Evolutionary conservation across 371 early-diverging fungal genomes (phyloP).

Genomic region (Globomyces sp.): DNA sequence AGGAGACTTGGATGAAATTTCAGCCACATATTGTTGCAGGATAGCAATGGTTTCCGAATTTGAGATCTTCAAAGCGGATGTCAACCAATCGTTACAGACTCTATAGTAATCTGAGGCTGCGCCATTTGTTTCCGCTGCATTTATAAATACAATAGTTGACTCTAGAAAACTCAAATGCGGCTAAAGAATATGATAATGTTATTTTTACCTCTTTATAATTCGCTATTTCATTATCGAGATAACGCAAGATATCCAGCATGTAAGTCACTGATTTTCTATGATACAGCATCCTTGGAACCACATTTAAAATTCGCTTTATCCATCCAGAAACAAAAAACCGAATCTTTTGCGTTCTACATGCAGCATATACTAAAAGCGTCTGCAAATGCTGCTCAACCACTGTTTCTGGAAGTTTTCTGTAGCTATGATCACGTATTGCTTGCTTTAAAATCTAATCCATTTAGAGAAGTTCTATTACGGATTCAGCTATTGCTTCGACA

Average conservation of each 20-base stretch:
- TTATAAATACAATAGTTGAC: constrained; percentile 32
- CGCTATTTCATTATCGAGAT: constrained; percentile 17
- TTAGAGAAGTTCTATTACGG: background rate
- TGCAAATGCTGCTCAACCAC: constrained; percentile 16
- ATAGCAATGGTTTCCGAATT: constrained; percentile 42
- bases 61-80: constrained; percentile 28
- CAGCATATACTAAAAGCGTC: constrained; percentile 20
- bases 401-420: constrained; percentile 17
- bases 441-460: constrained; percentile 24
- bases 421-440: constrained; percentile 27
- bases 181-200: background rate
- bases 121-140: constrained; percentile 31
- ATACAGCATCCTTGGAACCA: constrained; percentile 42
- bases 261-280: constrained; percentile 29
- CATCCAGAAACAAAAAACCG: constrained; percentile 27
- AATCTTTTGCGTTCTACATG: constrained; percentile 32
- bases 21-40: constrained; percentile 25
- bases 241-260: constrained; percentile 43
- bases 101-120: constrained; percentile 34
- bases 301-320: constrained; percentile 22
- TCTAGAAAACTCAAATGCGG: background rate
- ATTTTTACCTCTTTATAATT: background rate
- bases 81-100: constrained; percentile 33
- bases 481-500: constrained; percentile 75
- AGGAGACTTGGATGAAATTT: constrained; percentile 14